phyloP scores from a whole-genome alignment of 345 rosid species.

The Boechera retrofracta region DNA sequence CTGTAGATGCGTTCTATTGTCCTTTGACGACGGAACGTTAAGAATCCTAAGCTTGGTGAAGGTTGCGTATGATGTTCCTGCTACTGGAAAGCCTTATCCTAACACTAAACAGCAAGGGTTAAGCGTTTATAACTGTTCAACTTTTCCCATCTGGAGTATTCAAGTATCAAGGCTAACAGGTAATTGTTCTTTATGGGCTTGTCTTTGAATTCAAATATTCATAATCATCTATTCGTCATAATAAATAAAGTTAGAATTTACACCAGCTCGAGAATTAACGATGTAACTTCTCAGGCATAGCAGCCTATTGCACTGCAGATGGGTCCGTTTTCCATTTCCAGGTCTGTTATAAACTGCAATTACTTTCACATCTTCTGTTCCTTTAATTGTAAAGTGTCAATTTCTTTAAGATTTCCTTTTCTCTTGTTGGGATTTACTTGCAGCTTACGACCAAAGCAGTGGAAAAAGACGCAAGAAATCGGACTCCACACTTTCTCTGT shows the following conservation, averaged over 20 bases:
- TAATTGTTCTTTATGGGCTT: slow-evolving; percentile 22
- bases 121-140: slow-evolving; percentile 62
- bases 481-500: slow-evolving; percentile 71
- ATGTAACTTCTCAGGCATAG: slow-evolving; percentile 60
- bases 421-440: slow-evolving; percentile 19
- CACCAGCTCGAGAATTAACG: neutral
- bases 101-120: slow-evolving; percentile 76
- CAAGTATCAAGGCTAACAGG: slow-evolving; percentile 85
- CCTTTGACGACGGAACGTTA: slow-evolving; percentile 83
- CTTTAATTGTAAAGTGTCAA: neutral
- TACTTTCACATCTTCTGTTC: slow-evolving; percentile 6
- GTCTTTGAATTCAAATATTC: neutral
- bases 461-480: slow-evolving; percentile 73
- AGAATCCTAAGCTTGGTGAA: slow-evolving; percentile 73
- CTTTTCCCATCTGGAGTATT: slow-evolving; percentile 80
- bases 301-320: slow-evolving; percentile 83
- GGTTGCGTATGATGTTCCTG: slow-evolving; percentile 79
- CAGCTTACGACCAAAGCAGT: slow-evolving; percentile 78
- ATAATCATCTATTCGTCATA: neutral
- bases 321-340: slow-evolving; percentile 70
- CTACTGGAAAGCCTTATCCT: slow-evolving; percentile 63
- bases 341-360: slow-evolving; percentile 50
- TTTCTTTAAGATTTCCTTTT: neutral
- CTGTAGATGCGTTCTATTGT: slow-evolving; percentile 67
- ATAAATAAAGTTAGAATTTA: neutral